Base-by-base conservation (phyloP, 306 rosid species). In the Chamaecrista fasciculata region DNA sequence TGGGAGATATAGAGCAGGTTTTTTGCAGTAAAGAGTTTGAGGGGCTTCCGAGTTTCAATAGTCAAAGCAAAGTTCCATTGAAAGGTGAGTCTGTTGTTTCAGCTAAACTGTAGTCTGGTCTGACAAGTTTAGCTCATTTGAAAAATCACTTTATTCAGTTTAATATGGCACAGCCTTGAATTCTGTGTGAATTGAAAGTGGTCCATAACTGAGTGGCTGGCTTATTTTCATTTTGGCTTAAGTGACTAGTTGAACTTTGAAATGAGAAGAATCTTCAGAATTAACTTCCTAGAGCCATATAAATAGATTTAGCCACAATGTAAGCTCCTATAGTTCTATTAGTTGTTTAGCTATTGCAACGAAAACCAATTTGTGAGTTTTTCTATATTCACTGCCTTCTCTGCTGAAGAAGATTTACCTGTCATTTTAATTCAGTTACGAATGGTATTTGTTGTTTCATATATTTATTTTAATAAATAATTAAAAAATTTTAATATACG, bases 11-110 rank as follows among this genome's bases (percentile, higher is more conserved):
- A 23, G 77, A 70, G 56, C 77, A 72, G 56, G 66, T 24, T 77
- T 59, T 64, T 48, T 76, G 52, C 66, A 62, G 12, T 40, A 73
- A 70, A 20, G 66, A 72, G 68, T 72, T 25, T 74, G 76, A 62
- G 57, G 67, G 67, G 70, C 77, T 82, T 42, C 71, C 34, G 57
- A 20, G 59, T 71, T 71, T 76, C 24, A 65, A 70, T 59, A 62
- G 71, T 79, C 81, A 76, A 78, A 79, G 71, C 71, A 73, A 28
- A 28, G 76, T 73, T 31, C 62, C 85, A 75, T 49, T 48, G 49
- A 69, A 78, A 67, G 96, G 99, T 90, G 74, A 75, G 72, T 65
- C 46, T 31, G 58, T 51, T 34, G 19, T 77, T 52, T 63, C 66
- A 21, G 60, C 23, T 50, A 55, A 77, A 56, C 24, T 72, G 18